Evolutionary conservation across 2,329 filamentous ascomycete species (phyloP).

Genomic region (Podosphaera fusca): DNA sequence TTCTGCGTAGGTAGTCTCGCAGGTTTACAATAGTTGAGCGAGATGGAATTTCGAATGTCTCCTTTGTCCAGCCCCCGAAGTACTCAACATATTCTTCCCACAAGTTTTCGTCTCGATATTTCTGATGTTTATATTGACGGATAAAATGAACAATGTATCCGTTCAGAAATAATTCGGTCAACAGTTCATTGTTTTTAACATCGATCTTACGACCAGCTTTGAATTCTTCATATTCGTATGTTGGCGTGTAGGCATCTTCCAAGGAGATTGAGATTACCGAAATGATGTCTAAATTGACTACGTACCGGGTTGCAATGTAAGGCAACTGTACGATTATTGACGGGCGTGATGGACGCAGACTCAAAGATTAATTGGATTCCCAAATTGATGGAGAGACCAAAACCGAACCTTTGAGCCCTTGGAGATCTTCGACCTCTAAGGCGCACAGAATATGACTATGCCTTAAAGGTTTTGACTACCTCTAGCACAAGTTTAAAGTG

Average conservation of each 20-base stretch:
- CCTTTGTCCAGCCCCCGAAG: neutral
- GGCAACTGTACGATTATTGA: neutral
- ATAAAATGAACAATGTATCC: neutral
- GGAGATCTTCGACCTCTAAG: neutral
- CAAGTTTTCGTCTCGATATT: neutral
- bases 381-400: neutral
- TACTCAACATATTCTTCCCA: neutral
- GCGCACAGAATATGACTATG: neutral
- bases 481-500: neutral
- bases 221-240: neutral
- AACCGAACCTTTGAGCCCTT: neutral
- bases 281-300: neutral
- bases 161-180: neutral
- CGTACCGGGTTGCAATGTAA: neutral
- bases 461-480: neutral
- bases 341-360: neutral
- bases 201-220: neutral
- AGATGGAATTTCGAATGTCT: neutral
- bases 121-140: neutral
- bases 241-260: neutral
- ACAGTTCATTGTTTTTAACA: neutral
- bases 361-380: neutral
- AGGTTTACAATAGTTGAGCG: neutral
- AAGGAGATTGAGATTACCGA: neutral
- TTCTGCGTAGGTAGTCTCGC: neutral